Evolutionary conservation across 2,329 filamentous ascomycete species (phyloP).

Genomic region (Fusarium sororula): DNA sequence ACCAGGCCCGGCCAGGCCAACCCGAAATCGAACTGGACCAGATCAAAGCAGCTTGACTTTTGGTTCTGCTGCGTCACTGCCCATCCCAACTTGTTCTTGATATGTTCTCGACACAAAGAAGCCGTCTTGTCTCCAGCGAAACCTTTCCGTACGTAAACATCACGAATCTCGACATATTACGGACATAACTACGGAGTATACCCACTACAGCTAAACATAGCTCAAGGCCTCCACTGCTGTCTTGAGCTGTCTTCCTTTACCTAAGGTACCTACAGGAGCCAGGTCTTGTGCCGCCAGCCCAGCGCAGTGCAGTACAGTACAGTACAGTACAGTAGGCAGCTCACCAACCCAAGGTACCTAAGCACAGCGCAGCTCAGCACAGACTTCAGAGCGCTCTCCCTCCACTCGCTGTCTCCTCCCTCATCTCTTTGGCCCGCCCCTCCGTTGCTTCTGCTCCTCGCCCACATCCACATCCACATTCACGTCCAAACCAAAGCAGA

Average conservation of each 20-base stretch:
- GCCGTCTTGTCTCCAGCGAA: constrained; percentile 1
- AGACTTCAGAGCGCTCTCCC: constrained; percentile 29
- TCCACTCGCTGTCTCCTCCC: constrained; percentile 33
- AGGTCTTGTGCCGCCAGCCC: constrained; percentile 11
- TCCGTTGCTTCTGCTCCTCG: constrained; percentile 17
- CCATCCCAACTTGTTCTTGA: constrained; percentile 22
- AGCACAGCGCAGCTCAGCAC: constrained; percentile 17
- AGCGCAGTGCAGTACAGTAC: background rate
- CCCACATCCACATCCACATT: constrained; percentile 18
- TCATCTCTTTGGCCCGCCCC: constrained; percentile 34
- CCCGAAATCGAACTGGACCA: constrained; percentile 35
- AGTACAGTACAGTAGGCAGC: background rate
- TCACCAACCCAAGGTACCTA: background rate
- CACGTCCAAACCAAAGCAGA: constrained; percentile 17
- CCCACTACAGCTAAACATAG: background rate
- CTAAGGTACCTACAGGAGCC: background rate
- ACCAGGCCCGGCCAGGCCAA: constrained; percentile 20
- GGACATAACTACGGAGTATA: background rate
- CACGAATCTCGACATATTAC: background rate
- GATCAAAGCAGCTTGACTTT: constrained; percentile 34
- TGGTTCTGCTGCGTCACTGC: constrained; percentile 39
- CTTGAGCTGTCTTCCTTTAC: background rate
- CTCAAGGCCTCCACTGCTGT: background rate
- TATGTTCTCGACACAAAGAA: constrained; percentile 14
- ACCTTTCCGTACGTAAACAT: background rate